Evolutionary conservation across 257 asterid species (phyloP).

Genomic region (Coffea canephora): DNA sequence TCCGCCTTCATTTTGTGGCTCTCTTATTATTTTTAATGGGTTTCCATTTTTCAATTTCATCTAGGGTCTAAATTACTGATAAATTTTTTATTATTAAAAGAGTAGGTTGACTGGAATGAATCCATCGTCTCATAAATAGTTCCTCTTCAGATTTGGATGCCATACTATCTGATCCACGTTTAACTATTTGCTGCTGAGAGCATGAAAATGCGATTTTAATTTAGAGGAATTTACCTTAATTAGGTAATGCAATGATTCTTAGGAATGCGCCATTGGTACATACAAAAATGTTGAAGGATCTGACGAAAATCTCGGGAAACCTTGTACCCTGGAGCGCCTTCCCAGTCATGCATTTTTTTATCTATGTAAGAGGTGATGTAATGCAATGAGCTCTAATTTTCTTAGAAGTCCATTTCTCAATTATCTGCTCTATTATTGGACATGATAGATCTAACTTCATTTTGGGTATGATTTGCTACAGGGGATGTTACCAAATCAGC

Average conservation of each 20-base stretch:
- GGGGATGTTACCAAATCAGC: no score
- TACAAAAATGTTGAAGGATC: conserved; percentile 85
- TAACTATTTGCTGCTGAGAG: no score
- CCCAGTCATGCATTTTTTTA: conserved; percentile 79
- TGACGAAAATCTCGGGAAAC: conserved; percentile 64
- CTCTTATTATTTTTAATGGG: no score
- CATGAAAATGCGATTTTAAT: background rate
- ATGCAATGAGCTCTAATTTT: background rate
- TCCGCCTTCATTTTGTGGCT: no score
- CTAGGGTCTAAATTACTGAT: no score
- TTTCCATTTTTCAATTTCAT: no score
- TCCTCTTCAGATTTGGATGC: background rate
- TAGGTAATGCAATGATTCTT: background rate
- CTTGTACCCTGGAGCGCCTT: conserved; percentile 70
- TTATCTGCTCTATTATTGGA: no score
- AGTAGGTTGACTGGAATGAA: background rate
- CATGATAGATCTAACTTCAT: no score
- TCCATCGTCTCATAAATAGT: background rate
- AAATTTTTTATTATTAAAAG: no score
- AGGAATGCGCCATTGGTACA: conserved; percentile 98
- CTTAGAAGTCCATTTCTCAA: no score
- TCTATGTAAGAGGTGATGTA: conserved; percentile 74
- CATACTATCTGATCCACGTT: background rate
- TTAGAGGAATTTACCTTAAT: background rate
- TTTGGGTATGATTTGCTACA: no score